Percentiles rank a stretch among this genome's conserved stretches.
These are phyloP conservation scores for Xerocomellus dryophilus DNA, from an alignment of 768 basidiomycete species.

Conservation along the genomic window DNA sequence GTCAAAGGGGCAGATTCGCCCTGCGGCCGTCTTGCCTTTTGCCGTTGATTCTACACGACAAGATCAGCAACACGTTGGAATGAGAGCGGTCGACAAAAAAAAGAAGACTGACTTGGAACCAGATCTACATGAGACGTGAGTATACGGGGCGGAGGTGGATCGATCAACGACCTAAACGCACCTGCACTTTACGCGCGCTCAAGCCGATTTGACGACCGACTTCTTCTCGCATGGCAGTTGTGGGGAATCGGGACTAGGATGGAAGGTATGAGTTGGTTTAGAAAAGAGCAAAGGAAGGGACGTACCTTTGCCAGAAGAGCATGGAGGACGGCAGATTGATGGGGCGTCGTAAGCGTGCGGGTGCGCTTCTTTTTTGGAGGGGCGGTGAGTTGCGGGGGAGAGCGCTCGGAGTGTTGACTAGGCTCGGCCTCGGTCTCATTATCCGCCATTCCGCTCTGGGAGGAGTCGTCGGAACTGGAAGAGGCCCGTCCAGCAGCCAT, in stretches of 20 bases:
- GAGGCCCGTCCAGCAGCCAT: slow-evolving; percentile 29
- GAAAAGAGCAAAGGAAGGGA: background rate
- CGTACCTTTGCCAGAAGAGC: slow-evolving; percentile 81
- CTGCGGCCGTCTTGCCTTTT: slow-evolving; percentile 79
- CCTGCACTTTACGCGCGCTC: slow-evolving; percentile 88
- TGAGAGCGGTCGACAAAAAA: background rate
- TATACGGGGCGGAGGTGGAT: slow-evolving; percentile 2
- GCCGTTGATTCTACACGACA: slow-evolving; percentile 69
- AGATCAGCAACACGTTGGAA: slow-evolving; percentile 7
- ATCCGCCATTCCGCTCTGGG: slow-evolving; percentile 58
- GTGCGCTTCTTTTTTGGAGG: slow-evolving; percentile 65
- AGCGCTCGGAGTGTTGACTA: slow-evolving; percentile 40
- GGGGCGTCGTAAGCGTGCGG: slow-evolving; percentile 82
- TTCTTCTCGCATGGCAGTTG: slow-evolving; percentile 83
- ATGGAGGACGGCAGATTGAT: slow-evolving; percentile 85
- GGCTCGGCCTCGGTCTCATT: slow-evolving; percentile 51
- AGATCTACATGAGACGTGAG: slow-evolving; percentile 52
- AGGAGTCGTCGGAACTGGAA: slow-evolving; percentile 39
- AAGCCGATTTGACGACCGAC: slow-evolving; percentile 85
- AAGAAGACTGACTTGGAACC: slow-evolving; percentile 67
- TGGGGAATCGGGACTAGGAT: slow-evolving; percentile 79
- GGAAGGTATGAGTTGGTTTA: background rate
- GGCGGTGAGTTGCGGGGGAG: slow-evolving; percentile 30
- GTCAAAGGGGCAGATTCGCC: slow-evolving; percentile 52
- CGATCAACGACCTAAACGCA: slow-evolving; percentile 35